phyloP scores from a whole-genome alignment of 139 green algal genomes.

The Deuterostichococcus epilithicus region DNA sequence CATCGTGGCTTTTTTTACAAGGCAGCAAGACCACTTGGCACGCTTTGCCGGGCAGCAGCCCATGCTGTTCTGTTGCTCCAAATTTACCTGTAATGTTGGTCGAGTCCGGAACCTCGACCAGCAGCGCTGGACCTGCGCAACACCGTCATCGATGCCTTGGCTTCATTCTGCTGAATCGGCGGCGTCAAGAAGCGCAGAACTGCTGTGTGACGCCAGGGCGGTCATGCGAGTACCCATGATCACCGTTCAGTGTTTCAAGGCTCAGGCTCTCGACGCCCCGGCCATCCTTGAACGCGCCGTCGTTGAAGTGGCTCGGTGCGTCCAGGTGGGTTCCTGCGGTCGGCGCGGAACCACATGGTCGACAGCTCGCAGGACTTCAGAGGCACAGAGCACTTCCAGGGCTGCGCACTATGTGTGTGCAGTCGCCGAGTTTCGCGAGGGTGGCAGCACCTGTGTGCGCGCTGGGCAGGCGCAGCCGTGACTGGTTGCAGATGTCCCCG shows the following conservation, averaged over 20 bases:
- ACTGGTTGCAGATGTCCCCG: too few species aligned
- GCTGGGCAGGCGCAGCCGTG: too few species aligned
- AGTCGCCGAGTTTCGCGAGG: too few species aligned
- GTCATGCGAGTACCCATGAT: not conserved
- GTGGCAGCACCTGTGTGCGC: too few species aligned
- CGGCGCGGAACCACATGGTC: too few species aligned
- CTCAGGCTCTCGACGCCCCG: not conserved
- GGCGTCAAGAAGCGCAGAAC: not conserved
- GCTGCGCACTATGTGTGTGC: too few species aligned
- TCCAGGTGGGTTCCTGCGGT: conserved; percentile 6
- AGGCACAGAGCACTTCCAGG: too few species aligned
- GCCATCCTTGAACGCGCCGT: not conserved
- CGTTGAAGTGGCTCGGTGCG: not conserved
- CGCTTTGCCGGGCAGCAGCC: too few species aligned
- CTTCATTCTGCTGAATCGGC: not conserved
- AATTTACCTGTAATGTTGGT: conserved; percentile 24
- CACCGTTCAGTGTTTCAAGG: conserved; percentile 3
- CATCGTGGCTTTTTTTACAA: too few species aligned
- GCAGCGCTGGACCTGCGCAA: conserved; percentile 10
- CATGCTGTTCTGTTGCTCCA: not conserved
- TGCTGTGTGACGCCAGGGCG: too few species aligned
- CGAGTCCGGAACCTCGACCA: conserved; percentile 10
- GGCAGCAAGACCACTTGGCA: too few species aligned
- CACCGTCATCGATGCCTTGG: not conserved
- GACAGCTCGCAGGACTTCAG: too few species aligned